Percentiles rank a stretch among this genome's conserved stretches.
phyloP scores from a whole-genome alignment of 495 filamentous ascomycete genomes.

The Xylaria nigripes region DNA sequence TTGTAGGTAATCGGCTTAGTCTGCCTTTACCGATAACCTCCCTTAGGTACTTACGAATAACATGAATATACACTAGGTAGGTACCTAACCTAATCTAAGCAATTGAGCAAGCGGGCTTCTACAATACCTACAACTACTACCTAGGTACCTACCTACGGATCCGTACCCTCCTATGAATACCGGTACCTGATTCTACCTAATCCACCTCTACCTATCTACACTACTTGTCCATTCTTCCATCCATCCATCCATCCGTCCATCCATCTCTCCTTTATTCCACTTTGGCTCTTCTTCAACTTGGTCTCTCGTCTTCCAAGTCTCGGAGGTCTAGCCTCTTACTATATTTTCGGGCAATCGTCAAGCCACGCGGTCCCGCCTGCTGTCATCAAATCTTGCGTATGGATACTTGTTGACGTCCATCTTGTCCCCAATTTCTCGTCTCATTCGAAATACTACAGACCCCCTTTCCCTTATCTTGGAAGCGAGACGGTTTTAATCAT shows the following conservation, averaged over 20 bases:
- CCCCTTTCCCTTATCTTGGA: background rate
- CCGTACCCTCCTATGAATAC: too few species aligned
- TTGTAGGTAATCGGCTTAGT: too few species aligned
- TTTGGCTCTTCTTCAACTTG: background rate
- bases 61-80: background rate
- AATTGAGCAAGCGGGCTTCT: background rate
- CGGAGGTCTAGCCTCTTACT: background rate
- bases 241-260: too few species aligned
- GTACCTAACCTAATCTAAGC: too few species aligned
- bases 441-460: background rate
- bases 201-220: too few species aligned
- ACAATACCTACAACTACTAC: too few species aligned
- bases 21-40: too few species aligned
- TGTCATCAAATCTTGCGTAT: background rate
- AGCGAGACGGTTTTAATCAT: conserved; percentile 5
- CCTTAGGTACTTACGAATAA: too few species aligned
- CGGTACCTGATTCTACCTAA: too few species aligned
- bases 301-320: background rate
- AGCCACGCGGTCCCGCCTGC: background rate
- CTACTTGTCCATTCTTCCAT: too few species aligned
- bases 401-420: background rate
- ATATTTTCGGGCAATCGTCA: background rate
- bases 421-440: too few species aligned
- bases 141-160: too few species aligned
- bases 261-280: background rate